Base-by-base conservation (phyloP, 2,329 filamentous ascomycete species). In the Ophiocordyceps camponoti-saundersi region DNA sequence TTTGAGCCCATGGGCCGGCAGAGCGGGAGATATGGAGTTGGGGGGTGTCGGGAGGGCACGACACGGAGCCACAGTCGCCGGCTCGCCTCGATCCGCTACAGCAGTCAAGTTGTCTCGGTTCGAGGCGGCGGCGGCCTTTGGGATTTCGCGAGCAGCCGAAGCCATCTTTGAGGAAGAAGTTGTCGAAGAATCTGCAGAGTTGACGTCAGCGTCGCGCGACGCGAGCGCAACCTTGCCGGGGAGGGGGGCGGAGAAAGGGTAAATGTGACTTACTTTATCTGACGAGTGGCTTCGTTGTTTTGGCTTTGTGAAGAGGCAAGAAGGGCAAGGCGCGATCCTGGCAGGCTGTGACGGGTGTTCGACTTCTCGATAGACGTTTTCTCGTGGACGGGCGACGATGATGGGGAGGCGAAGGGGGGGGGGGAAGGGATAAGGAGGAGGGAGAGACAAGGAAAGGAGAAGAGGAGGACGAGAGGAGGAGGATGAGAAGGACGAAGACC, bases 1-100 rank as follows among this genome's bases (percentile, higher is more conserved):
- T 63, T 82, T 84, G 60, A 84, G 78, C 57, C 82, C 83, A 57
- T 90, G 85, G 50, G 89, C 85, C 56, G 83, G 80, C 54, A 95
- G 74, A 55, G 79, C 82, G 44, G 90, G 90, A 51, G 89, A 95
- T 62, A 95, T 88, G 65, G 89, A 95, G 71, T 90, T 93, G 51
- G 90, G 90, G 60, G 90, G 90, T 62, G 90, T 95, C 52, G 85
- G 87, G 59, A 95, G 79, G 63, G 77, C 71, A 56, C 74, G 71
- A 68, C 67, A 65, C 66, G 66, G 70, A 68, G 75, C 75, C 73
- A 76, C 65, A 66, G 64, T 68, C 65, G 60, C 70, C 72, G 74
- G 68, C 63, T 77, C 73, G 57, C 73, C 75, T 69, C 72, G 71
- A 65, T 75, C 75, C 72, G 76, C 77, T 79, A 80, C 77, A 79